phyloP scores from a whole-genome alignment of 768 basidiomycete genomes.

The Galerina marginata region DNA sequence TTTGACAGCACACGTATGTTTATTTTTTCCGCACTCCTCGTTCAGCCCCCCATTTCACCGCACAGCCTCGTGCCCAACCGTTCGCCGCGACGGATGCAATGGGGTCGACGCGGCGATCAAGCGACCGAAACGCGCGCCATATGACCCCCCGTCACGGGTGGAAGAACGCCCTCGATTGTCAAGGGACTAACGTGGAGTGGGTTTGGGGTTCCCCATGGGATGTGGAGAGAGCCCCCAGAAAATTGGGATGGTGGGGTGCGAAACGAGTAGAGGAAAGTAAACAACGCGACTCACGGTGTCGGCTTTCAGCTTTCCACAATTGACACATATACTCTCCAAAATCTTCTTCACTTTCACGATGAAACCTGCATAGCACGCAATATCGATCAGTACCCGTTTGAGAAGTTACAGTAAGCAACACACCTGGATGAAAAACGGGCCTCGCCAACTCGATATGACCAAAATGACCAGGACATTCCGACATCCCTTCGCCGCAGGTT shows the following conservation, averaged over 20 bases:
- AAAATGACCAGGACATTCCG: conserved; percentile 99
- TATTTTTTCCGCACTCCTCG: conserved; percentile 84
- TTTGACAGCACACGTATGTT: conserved; percentile 40
- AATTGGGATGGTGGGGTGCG: conserved; percentile 94
- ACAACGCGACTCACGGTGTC: conserved; percentile 88
- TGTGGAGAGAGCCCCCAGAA: conserved; percentile 98
- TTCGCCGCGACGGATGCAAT: conserved; percentile 66
- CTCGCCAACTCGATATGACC: conserved; percentile 97
- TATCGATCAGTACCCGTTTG: background rate
- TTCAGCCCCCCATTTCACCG: conserved; percentile 99
- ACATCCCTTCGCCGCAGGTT: conserved; percentile 99
- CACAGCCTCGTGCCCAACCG: conserved; percentile 88
- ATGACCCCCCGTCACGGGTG: conserved; percentile 68
- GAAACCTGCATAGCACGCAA: conserved; percentile 60
- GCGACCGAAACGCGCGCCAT: conserved; percentile 88
- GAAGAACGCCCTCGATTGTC: conserved; percentile 85
- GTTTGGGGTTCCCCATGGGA: conserved; percentile 93
- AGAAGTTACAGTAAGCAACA: conserved; percentile 31
- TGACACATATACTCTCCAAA: conserved; percentile 97
- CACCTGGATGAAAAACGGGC: conserved; percentile 97
- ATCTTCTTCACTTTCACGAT: conserved; percentile 99
- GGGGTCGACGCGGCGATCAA: conserved; percentile 85
- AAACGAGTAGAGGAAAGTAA: conserved; percentile 85
- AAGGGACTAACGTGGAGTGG: conserved; percentile 79
- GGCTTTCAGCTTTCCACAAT: conserved; percentile 97